Conservation (phyloP, 202 grass and related monocot genomes). For the Tripidium arundinaceum region DNA sequence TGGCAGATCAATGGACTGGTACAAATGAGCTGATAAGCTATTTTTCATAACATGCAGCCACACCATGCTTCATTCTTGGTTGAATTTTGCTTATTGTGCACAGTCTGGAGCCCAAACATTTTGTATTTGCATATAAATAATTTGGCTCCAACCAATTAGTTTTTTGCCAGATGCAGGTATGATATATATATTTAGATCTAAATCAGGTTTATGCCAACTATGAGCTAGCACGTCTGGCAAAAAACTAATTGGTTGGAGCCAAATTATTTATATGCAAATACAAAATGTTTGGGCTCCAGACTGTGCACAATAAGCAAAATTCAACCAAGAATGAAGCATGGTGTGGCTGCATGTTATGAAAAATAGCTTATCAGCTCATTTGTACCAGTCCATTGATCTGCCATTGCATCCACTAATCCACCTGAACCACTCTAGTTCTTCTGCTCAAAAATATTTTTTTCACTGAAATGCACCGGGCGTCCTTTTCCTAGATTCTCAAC, state of each 20-base stretch:
- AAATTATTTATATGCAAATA: background rate
- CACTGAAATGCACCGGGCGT: background rate
- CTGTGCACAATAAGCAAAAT: background rate
- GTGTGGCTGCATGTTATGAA: background rate
- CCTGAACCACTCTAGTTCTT: background rate
- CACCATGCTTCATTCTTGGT: background rate
- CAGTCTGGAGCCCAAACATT: background rate
- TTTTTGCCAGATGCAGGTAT: background rate
- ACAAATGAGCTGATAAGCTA: background rate
- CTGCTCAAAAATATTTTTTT: background rate
- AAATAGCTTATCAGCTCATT: background rate
- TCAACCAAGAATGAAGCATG: slow-evolving; percentile 1
- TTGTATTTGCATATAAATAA: background rate
- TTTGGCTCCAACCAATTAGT: background rate
- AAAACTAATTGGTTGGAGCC: background rate
- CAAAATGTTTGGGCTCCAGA: background rate
- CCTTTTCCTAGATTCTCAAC: background rate
- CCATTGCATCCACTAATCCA: background rate
- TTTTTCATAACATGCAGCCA: background rate
- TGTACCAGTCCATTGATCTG: background rate
- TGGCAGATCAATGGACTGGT: background rate
- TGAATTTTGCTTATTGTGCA: background rate
- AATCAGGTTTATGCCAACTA: background rate
- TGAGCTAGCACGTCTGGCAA: background rate
- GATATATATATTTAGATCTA: background rate